Evolutionary conservation across 805 yeast genomes (phyloP), one percentile per base, ranked within the genome.

Genomic region (Phaffomyces thermotolerans): DNA sequence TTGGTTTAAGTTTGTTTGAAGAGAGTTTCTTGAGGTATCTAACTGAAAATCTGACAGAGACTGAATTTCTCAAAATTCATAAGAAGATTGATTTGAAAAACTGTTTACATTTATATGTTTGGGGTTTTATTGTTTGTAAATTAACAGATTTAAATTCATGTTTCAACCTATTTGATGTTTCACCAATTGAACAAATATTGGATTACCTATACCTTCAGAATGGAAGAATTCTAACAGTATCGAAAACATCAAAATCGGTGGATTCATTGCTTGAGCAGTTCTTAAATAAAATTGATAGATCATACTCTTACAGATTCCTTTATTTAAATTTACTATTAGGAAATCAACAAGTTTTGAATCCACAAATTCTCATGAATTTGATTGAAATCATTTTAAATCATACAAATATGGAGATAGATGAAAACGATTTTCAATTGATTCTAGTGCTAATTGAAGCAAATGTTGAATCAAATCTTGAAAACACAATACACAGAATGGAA

Each of bases 1-100:
- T 62, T 8, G 53, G 56, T 3, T 36, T 56, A 27, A 57, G 49
- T 32, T 41, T 57, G 6, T 34, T 50, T 18, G 52, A 51, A 18
- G 57, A 53, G 30, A 49, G 47, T 2, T 60, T 63, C 47, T 13
- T 44, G 6, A 35, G 35, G 9, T 47, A 49, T 36, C 12, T 58
- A 3, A 45, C 44, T 18, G 35, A 38, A 5, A 22, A 25, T 20
- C 18, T 36, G 12, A 17, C 42, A 12, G 42, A 39, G 12, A 15
- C 27, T 46, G 32, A 57, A 53, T 0, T n/a, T 51, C 8, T 53
- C 53, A 1, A 30, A 2, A 22, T 53, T 3, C 43, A 44, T 4
- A 6, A 39, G 0, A 13, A 35, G 4, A 32, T 53, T 8, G 43
- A 52, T 22, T 3, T 18, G 3, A 29, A 33, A 4, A 33, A 43